phyloP scores from a whole-genome alignment of 768 basidiomycete genomes.

The Amanita fuliginea region DNA sequence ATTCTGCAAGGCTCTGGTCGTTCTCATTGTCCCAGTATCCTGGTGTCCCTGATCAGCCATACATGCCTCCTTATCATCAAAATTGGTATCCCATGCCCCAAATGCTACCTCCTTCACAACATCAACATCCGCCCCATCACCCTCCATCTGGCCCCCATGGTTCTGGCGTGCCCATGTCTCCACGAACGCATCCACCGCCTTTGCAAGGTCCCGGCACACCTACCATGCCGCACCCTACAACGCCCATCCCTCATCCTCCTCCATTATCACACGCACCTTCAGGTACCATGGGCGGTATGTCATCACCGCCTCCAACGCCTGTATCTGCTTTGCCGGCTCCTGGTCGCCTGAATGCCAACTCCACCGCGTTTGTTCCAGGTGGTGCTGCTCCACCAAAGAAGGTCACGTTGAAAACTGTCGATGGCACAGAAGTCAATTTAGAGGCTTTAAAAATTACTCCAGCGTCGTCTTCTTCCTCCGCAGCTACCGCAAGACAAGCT shows the following conservation, averaged over 20 bases:
- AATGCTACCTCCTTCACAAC: conserved; percentile 17
- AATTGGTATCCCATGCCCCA: conserved; percentile 32
- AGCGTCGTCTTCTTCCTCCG: conserved; percentile 25
- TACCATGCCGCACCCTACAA: conserved; percentile 47
- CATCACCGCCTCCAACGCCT: conserved; percentile 63
- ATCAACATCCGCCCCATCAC: conserved; percentile 37
- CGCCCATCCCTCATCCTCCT: conserved; percentile 29
- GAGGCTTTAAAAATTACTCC: conserved; percentile 39
- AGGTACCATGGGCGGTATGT: conserved; percentile 34
- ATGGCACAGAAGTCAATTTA: conserved; percentile 56
- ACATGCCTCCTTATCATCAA: conserved; percentile 25
- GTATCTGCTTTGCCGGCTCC: conserved; percentile 31
- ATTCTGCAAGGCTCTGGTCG: conserved; percentile 5
- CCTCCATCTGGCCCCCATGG: conserved; percentile 37
- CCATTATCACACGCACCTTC: conserved; percentile 38
- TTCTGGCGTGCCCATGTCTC: conserved; percentile 53
- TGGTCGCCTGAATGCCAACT: conserved; percentile 49
- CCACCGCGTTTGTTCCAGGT: conserved; percentile 56
- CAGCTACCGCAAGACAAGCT: conserved; percentile 23
- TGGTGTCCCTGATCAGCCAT: conserved; percentile 31
- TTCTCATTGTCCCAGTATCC: conserved; percentile 22
- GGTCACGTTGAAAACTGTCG: conserved; percentile 49
- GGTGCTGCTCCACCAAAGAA: conserved; percentile 24
- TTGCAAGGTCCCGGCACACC: conserved; percentile 59
- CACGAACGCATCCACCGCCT: conserved; percentile 43